Conservation (phyloP, 2,329 filamentous ascomycete species). For the Colletotrichum liriopes region DNA sequence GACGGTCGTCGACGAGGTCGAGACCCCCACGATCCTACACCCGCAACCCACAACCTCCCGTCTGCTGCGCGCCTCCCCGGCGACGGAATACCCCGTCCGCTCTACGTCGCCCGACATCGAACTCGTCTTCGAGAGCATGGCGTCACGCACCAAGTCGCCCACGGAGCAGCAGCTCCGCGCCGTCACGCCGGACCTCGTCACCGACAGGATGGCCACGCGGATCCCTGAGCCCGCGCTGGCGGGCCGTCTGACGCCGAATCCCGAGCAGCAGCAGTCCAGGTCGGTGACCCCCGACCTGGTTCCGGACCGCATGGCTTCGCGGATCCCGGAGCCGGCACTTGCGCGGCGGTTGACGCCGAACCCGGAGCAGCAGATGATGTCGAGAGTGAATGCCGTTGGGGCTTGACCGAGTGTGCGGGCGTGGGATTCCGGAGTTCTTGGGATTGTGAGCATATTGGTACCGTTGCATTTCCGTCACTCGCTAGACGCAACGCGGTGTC, state of each 20-base stretch:
- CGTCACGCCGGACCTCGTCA: slow-evolving; percentile 72
- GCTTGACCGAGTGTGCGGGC: slow-evolving; percentile 41
- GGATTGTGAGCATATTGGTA: neutral
- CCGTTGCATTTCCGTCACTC: slow-evolving; percentile 9
- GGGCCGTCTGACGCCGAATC: slow-evolving; percentile 63
- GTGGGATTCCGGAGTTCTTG: neutral
- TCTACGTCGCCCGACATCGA: slow-evolving; percentile 51
- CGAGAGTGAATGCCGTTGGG: slow-evolving; percentile 47
- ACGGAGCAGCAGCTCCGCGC: slow-evolving; percentile 60
- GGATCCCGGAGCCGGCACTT: slow-evolving; percentile 64
- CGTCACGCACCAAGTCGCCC: slow-evolving; percentile 34
- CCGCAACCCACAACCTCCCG: slow-evolving; percentile 71
- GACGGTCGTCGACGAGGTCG: slow-evolving; percentile 61
- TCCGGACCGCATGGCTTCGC: slow-evolving; percentile 59
- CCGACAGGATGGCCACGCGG: slow-evolving; percentile 57
- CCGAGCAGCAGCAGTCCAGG: slow-evolving; percentile 55
- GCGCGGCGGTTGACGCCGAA: slow-evolving; percentile 63
- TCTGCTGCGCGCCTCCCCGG: slow-evolving; percentile 69
- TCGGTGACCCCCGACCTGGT: slow-evolving; percentile 71
- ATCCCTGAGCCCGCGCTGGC: slow-evolving; percentile 64
- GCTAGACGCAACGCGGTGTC: slow-evolving; percentile 3
- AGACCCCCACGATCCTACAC: slow-evolving; percentile 63
- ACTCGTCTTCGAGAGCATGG: slow-evolving; percentile 40
- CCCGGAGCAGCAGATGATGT: slow-evolving; percentile 60
- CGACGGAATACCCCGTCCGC: slow-evolving; percentile 68